Evolutionary conservation across 1,139 yeast genomes (phyloP).

Genomic region (Pichia terricola): DNA sequence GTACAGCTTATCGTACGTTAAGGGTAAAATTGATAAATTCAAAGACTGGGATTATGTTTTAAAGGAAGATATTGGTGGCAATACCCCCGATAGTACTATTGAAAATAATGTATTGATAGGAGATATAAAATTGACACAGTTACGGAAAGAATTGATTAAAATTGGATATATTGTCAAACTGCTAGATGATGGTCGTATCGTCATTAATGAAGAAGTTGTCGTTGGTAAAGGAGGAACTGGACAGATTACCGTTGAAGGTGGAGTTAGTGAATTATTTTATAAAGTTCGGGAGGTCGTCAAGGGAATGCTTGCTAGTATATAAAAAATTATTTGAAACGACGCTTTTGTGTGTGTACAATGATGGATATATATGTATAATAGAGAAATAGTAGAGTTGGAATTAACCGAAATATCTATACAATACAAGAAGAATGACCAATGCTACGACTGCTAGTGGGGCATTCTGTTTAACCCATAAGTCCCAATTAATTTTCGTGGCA

Average conservation of each 20-base stretch:
- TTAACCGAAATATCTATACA: constrained; percentile 58
- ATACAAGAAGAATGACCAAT: constrained; percentile 61
- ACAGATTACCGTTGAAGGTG: constrained; percentile 74
- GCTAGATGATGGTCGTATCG: constrained; percentile 86
- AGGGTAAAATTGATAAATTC: constrained; percentile 40
- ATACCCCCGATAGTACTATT: background rate
- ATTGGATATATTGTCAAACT: constrained; percentile 73
- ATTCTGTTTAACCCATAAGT: constrained; percentile 80
- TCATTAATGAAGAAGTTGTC: constrained; percentile 70
- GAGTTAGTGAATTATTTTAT: constrained; percentile 61
- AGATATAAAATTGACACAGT: constrained; percentile 74
- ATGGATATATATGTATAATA: background rate
- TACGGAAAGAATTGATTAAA: constrained; percentile 52
- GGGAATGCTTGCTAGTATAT: constrained; percentile 72
- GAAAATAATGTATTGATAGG: constrained; percentile 51
- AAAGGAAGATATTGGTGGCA: constrained; percentile 9
- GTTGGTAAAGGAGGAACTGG: constrained; percentile 76
- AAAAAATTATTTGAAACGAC: constrained; percentile 4
- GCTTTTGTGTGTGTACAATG: background rate
- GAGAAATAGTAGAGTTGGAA: too few species aligned
- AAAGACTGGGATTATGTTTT: constrained; percentile 16
- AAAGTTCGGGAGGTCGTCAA: constrained; percentile 68
- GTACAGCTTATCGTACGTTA: constrained; percentile 72
- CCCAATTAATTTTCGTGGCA: constrained; percentile 85
- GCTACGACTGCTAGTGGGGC: constrained; percentile 63